Evolutionary conservation across 768 basidiomycete species (phyloP).

Genomic region (Leccinum longicurvipes): DNA sequence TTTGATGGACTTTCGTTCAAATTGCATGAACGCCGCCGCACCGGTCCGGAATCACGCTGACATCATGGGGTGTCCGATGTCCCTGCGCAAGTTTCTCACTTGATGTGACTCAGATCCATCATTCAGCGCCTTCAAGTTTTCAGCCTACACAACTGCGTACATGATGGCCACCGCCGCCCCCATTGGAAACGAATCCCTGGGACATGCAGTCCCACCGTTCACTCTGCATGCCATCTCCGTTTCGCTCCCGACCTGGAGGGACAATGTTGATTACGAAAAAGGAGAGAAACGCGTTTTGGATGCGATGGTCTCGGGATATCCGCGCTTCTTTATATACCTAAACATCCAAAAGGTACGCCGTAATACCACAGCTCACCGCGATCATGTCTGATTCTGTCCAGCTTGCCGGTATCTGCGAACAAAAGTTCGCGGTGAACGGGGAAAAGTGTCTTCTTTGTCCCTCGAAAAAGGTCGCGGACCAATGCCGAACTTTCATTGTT

Average conservation of each 20-base stretch:
- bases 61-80: background rate
- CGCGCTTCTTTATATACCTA: conserved; percentile 89
- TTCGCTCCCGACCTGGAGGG: conserved; percentile 90
- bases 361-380: background rate
- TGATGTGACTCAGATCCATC: background rate
- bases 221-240: conserved; percentile 91
- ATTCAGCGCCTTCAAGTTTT: background rate
- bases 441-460: conserved; percentile 83
- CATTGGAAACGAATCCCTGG: conserved; percentile 31
- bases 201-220: conserved; percentile 58
- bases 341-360: conserved; percentile 77
- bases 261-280: conserved; percentile 90
- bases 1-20: background rate
- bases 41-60: background rate
- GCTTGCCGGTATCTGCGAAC: conserved; percentile 75
- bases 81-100: background rate
- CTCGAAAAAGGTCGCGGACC: conserved; percentile 65
- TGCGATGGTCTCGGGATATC: conserved; percentile 86
- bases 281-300: conserved; percentile 77
- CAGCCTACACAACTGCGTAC: background rate
- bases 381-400: conserved; percentile 29
- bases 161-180: conserved; percentile 7
- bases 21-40: background rate
- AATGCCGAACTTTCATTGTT: conserved; percentile 72
- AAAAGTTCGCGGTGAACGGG: conserved; percentile 67